Evolutionary conservation across 345 rosid species (phyloP).

Genomic region (Bruguiera sexangula): DNA sequence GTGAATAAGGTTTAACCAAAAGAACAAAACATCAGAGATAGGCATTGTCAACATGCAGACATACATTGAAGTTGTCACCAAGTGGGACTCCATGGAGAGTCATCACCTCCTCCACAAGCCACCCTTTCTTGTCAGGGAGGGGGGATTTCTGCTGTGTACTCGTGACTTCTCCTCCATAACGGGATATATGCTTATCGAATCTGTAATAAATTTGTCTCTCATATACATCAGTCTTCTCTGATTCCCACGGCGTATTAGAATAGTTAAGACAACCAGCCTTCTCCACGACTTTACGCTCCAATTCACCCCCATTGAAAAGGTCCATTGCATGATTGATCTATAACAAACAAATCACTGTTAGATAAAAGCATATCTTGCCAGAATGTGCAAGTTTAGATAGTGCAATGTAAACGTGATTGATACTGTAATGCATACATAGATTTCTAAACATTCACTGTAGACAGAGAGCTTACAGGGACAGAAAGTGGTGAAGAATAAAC

Average conservation of each 20-base stretch:
- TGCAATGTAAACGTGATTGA: not conserved
- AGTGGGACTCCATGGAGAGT: conserved; percentile 90
- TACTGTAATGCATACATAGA: too few relatives aligned
- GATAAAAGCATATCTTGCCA: not conserved
- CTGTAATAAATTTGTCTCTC: conserved; percentile 83
- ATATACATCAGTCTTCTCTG: conserved; percentile 67
- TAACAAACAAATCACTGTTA: conserved; percentile 14
- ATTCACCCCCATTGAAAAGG: conserved; percentile 70
- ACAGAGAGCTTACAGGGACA: conserved; percentile 62
- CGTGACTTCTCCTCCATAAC: conserved; percentile 92
- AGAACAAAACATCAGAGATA: not conserved
- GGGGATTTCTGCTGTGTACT: conserved; percentile 81
- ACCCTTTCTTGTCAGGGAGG: conserved; percentile 59
- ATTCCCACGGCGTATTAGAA: conserved; percentile 87
- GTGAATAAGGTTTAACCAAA: not conserved
- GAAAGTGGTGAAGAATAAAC: conserved; percentile 55
- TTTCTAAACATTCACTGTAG: not conserved
- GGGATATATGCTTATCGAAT: conserved; percentile 68
- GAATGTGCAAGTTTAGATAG: not conserved
- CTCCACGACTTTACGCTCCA: conserved; percentile 82
- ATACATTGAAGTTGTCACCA: conserved; percentile 81
- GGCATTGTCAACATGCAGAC: conserved; percentile 11
- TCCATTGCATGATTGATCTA: conserved; percentile 74
- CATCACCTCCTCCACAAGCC: conserved; percentile 91
- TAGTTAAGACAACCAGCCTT: conserved; percentile 80